Percentiles rank a stretch among this genome's conserved stretches.
phyloP scores from a whole-genome alignment of 257 asterid species.

The Jacaranda copaia region DNA sequence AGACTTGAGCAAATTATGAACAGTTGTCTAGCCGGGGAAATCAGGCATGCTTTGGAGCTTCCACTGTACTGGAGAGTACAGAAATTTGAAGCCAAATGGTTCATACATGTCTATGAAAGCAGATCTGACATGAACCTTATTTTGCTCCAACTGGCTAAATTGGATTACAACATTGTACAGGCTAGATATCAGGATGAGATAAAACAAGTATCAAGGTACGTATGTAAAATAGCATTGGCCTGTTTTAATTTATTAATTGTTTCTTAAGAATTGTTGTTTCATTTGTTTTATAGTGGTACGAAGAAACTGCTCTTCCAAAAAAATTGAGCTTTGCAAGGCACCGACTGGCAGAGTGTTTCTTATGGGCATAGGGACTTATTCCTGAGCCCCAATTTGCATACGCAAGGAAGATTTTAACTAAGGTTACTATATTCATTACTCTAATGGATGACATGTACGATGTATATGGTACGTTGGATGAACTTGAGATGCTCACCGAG shows the following conservation, averaged over 20 bases:
- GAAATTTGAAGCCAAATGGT: slow-evolving; percentile 58
- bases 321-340: slow-evolving; percentile 57
- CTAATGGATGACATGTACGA: slow-evolving; percentile 57
- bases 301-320: slow-evolving; percentile 39
- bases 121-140: slow-evolving; percentile 18
- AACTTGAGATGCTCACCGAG: slow-evolving; percentile 52
- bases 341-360: slow-evolving; percentile 50
- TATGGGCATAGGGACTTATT: slow-evolving; percentile 50
- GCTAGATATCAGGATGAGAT: slow-evolving; percentile 50
- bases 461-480: slow-evolving; percentile 58
- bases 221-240: too few species aligned
- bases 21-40: slow-evolving; percentile 29
- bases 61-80: slow-evolving; percentile 64
- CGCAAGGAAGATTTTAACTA: slow-evolving; percentile 44
- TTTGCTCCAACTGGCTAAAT: slow-evolving; percentile 43
- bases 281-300: slow-evolving; percentile 47
- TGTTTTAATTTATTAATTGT: too few species aligned
- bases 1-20: slow-evolving; percentile 24
- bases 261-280: too few species aligned
- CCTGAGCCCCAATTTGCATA: slow-evolving; percentile 44
- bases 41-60: slow-evolving; percentile 56
- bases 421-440: slow-evolving; percentile 37
- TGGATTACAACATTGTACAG: slow-evolving; percentile 51
- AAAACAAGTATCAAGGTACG: slow-evolving; percentile 48
- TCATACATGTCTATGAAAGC: slow-evolving; percentile 38